Evolutionary conservation across 257 asterid genomes (phyloP).

Genomic region (Penstemon eatonii): DNA sequence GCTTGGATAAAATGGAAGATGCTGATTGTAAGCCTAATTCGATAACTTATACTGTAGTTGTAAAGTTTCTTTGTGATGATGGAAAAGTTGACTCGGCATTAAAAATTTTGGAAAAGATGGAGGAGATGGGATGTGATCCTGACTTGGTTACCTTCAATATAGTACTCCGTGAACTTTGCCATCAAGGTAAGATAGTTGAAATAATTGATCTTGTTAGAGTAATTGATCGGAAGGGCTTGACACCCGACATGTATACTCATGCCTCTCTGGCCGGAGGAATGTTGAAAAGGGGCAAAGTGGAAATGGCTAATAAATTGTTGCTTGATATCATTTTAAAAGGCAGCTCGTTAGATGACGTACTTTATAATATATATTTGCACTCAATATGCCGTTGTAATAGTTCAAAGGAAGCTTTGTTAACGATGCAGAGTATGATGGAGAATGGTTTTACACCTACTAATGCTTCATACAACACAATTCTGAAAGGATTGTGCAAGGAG

Average conservation of each 20-base stretch:
- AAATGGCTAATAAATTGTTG: conserved; percentile 38
- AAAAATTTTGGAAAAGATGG: conserved; percentile 44
- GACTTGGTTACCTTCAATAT: conserved; percentile 62
- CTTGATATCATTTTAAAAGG: conserved; percentile 35
- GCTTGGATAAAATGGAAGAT: conserved; percentile 46
- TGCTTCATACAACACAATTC: conserved; percentile 47
- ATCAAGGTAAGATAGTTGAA: conserved; percentile 41
- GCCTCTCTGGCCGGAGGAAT: conserved; percentile 61
- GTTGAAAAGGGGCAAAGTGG: conserved; percentile 49
- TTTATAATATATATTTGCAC: conserved; percentile 51
- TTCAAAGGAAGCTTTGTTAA: conserved; percentile 44
- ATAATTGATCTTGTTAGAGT: conserved; percentile 37
- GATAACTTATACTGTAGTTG: conserved; percentile 45
- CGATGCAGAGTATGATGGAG: conserved; percentile 39
- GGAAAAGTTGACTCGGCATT: conserved; percentile 51
- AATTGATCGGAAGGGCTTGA: conserved; percentile 47
- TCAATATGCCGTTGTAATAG: conserved; percentile 38
- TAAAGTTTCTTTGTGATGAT: conserved; percentile 56
- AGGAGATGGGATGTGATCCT: conserved; percentile 47
- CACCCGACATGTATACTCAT: conserved; percentile 52
- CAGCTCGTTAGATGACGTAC: conserved; percentile 40
- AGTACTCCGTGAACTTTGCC: conserved; percentile 55
- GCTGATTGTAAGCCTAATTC: conserved; percentile 48
- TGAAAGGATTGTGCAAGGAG: conserved; percentile 56
- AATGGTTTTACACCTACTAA: conserved; percentile 53